Evolutionary conservation across 371 early-diverging fungal genomes (phyloP), one percentile per base, ranked within the genome.

Genomic region (Mucor irregularis): DNA sequence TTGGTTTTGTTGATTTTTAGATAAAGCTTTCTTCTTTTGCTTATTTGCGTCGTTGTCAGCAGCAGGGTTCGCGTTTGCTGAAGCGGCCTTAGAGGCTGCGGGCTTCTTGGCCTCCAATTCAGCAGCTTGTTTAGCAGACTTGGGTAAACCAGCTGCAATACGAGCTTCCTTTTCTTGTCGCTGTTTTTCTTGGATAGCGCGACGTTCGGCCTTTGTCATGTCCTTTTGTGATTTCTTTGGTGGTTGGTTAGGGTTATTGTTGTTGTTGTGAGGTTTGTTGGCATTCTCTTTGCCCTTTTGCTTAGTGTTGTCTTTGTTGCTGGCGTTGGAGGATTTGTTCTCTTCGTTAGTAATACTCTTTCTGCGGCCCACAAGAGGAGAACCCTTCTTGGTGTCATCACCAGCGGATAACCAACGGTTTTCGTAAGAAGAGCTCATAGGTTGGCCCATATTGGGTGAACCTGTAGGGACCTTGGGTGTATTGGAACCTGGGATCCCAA

Each of bases 141-240:
- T 76, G 45, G 55, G 77, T 53, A 51, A 68, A 14, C 80, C 83
- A 38, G 79, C 76, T 16, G 80, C 80, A 9, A 71, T 33, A 19
- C 81, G 78, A n/a, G 76, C 79, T 39, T 78, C 78, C 72, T 92
- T 83, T 64, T 85, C 91, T 7, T 84, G 85, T 24, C 89, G 79
- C 66, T 92, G 90, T 48, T 81, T 78, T 57, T 92, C 92, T 71
- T 90, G 80, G 39, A 89, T 60, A 8, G 86, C 96, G 28, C 94
- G 85, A 50, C 94, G 84, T 76, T 96, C 94, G 14, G 93, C 92
- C 62, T 93, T 96, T 28, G 93, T 90, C 92, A 93, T 88, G 5
- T 87, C 81, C 65, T 90, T 90, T 58, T 69, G 69, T 17, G 80
- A 67, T 56, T 84, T 87, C 42, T 73, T 70, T 11, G 56, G 58